Evolutionary conservation across 768 basidiomycete species (phyloP).

Genomic region (Dioszegia hungarica): DNA sequence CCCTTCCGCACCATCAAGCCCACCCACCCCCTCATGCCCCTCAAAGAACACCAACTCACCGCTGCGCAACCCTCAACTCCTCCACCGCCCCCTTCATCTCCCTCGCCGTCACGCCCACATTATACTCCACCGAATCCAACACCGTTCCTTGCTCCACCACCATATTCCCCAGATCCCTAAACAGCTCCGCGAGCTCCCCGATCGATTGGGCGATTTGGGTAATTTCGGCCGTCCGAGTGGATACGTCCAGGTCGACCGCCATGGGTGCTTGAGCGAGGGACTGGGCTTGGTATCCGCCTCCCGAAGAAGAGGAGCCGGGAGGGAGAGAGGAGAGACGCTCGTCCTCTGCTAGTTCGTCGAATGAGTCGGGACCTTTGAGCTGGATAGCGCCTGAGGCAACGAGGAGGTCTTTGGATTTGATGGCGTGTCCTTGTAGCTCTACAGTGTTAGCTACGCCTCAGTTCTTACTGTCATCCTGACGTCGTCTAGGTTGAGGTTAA

Average conservation of each 20-base stretch:
- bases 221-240: slow-evolving; percentile 64
- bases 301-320: slow-evolving; percentile 1
- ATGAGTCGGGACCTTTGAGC: slow-evolving; percentile 71
- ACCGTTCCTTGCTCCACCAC: slow-evolving; percentile 98
- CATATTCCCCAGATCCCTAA: slow-evolving; percentile 86
- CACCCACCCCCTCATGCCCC: not conserved
- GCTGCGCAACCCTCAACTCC: slow-evolving; percentile 75
- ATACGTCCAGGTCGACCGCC: slow-evolving; percentile 51
- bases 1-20: not conserved
- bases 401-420: slow-evolving; percentile 91
- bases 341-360: slow-evolving; percentile 85
- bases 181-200: slow-evolving; percentile 82
- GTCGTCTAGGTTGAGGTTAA: not conserved
- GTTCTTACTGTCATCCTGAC: not conserved
- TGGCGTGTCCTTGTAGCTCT: slow-evolving; percentile 96
- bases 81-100: slow-evolving; percentile 77
- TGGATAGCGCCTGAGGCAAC: slow-evolving; percentile 79
- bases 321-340: slow-evolving; percentile 62
- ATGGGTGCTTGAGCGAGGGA: slow-evolving; percentile 49
- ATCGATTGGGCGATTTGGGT: slow-evolving; percentile 89
- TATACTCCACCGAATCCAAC: slow-evolving; percentile 93
- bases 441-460: slow-evolving; percentile 11
- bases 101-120: slow-evolving; percentile 84
- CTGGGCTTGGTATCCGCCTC: slow-evolving; percentile 27
- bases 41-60: slow-evolving; percentile 55